phyloP scores from a whole-genome alignment of 148 eudicot species.

The Heliosperma pusillum region DNA sequence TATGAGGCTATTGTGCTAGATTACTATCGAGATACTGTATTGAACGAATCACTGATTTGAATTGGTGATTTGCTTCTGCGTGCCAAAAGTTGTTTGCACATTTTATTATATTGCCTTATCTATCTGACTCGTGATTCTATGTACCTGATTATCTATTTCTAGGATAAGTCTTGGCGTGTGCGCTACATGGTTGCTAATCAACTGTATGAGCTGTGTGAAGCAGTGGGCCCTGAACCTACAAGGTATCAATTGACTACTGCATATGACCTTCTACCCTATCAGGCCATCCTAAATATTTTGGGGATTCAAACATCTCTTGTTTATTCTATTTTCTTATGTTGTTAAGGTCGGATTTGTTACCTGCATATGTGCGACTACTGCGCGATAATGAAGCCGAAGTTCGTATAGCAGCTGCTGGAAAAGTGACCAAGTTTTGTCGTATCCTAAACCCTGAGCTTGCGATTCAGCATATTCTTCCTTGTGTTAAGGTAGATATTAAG shows the following conservation, averaged over 20 bases:
- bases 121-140: not conserved
- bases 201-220: too few species aligned
- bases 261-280: not conserved
- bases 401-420: constrained; percentile 89
- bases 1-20: not conserved
- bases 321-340: constrained; percentile 3
- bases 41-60: not conserved
- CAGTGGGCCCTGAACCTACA: constrained; percentile 93
- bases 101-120: not conserved
- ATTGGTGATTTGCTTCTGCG: not conserved
- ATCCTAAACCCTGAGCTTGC: constrained; percentile 73
- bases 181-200: constrained; percentile 99
- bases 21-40: not conserved
- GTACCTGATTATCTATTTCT: constrained; percentile 20
- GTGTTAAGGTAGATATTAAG: constrained; percentile 61
- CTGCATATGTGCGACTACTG: constrained; percentile 82
- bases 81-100: not conserved
- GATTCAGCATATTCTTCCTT: constrained; percentile 78
- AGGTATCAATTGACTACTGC: constrained; percentile 41
- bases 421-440: constrained; percentile 74
- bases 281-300: not conserved
- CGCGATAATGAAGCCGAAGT: constrained; percentile 96
- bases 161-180: constrained; percentile 99
- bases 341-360: constrained; percentile 67
- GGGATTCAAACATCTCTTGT: not conserved